Conservation (phyloP, 768 basidiomycete species). For the Fomitopsis serialis region DNA sequence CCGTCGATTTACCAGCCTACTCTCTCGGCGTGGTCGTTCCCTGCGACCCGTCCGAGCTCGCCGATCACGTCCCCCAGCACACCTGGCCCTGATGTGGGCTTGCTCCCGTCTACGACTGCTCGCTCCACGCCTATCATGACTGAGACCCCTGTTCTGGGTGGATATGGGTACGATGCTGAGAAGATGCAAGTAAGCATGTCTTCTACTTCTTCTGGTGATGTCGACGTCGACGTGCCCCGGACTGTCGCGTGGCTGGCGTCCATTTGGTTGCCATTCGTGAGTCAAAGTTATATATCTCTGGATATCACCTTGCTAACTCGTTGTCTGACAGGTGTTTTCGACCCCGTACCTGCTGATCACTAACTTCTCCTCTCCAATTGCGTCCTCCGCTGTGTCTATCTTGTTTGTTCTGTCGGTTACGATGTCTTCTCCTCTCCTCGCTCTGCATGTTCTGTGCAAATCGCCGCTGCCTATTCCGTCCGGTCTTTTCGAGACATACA, state of each 20-base stretch:
- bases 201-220: conserved; percentile 34
- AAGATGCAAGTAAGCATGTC: conserved; percentile 46
- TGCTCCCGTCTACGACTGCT: conserved; percentile 33
- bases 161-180: conserved; percentile 55
- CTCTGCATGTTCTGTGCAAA: conserved; percentile 52
- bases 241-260: conserved; percentile 58
- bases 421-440: conserved; percentile 61
- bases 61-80: conserved; percentile 27
- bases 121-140: conserved; percentile 51
- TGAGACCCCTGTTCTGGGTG: conserved; percentile 59
- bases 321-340: conserved; percentile 42
- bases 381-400: conserved; percentile 38
- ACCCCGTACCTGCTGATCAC: conserved; percentile 54
- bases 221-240: conserved; percentile 52
- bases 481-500: conserved; percentile 53
- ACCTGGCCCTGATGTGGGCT: conserved; percentile 37
- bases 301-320: not conserved
- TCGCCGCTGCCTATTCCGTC: conserved; percentile 64
- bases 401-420: conserved; percentile 61
- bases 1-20: conserved; percentile 52
- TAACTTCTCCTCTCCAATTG: conserved; percentile 32
- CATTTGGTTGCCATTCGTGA: conserved; percentile 67
- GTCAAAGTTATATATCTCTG: conserved; percentile 27
- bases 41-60: conserved; percentile 34
- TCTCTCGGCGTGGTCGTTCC: conserved; percentile 65